phyloP scores from a whole-genome alignment of 1,139 yeast genomes.

The Nakaseomyces sp. region DNA sequence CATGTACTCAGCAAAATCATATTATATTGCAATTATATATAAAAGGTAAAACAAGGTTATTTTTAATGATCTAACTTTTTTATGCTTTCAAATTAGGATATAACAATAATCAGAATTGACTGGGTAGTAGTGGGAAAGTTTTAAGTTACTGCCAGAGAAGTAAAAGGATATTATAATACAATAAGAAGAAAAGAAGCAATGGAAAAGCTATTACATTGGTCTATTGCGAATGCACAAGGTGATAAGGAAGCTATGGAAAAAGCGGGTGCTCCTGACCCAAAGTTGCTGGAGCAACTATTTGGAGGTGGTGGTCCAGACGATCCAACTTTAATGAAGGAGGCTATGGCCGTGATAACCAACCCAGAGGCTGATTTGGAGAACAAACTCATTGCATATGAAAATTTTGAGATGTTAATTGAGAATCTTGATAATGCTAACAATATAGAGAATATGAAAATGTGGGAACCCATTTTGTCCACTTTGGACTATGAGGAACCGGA shows the following conservation, averaged over 20 bases:
- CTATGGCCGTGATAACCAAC: slow-evolving; percentile 53
- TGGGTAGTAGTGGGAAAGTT: background rate
- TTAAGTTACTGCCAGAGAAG: too few species aligned
- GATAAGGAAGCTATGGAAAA: slow-evolving; percentile 55
- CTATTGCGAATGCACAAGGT: slow-evolving; percentile 66
- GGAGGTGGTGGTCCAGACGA: slow-evolving; percentile 73
- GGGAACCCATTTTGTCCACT: slow-evolving; percentile 58
- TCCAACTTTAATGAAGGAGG: slow-evolving; percentile 73
- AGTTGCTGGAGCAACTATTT: slow-evolving; percentile 64
- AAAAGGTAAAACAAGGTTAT: too few species aligned
- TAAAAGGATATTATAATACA: too few species aligned
- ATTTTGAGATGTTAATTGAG: slow-evolving; percentile 89
- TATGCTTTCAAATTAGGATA: background rate
- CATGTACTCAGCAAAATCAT: too few species aligned
- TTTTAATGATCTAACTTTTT: background rate
- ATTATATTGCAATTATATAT: too few species aligned
- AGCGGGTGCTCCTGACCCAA: slow-evolving; percentile 68
- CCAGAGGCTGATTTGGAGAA: slow-evolving; percentile 56
- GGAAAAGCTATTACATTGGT: slow-evolving; percentile 92
- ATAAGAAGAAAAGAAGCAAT: slow-evolving; percentile 32
- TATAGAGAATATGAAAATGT: slow-evolving; percentile 70
- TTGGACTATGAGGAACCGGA: slow-evolving; percentile 39
- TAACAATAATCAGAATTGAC: background rate
- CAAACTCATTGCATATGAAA: slow-evolving; percentile 73
- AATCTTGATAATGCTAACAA: slow-evolving; percentile 92